Evolutionary conservation across 2,329 filamentous ascomycete genomes (phyloP).

Genomic region (Trichophyton schoenleinii): DNA sequence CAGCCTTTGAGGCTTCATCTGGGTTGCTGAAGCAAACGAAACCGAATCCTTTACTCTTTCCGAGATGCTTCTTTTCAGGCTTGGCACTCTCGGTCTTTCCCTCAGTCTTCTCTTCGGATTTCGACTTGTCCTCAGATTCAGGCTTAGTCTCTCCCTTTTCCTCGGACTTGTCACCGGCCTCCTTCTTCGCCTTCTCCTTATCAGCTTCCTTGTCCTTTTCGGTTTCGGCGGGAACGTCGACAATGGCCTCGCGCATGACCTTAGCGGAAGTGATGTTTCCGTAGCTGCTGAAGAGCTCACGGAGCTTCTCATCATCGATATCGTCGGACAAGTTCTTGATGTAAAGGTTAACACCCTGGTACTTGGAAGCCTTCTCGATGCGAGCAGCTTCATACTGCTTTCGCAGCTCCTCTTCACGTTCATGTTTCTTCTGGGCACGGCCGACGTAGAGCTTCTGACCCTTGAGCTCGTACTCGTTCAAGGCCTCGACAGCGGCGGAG

Average conservation of each 20-base stretch:
- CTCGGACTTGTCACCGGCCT: constrained; percentile 39
- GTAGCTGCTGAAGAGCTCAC: constrained; percentile 80
- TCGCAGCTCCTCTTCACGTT: constrained; percentile 97
- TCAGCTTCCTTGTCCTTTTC: constrained; percentile 41
- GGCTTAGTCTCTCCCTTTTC: not conserved
- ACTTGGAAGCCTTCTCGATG: constrained; percentile 97
- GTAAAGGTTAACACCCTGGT: constrained; percentile 98
- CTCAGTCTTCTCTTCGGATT: constrained; percentile 32
- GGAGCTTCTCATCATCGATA: constrained; percentile 93
- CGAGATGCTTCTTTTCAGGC: constrained; percentile 55
- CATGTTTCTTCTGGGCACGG: constrained; percentile 99
- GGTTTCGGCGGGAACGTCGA: constrained; percentile 30
- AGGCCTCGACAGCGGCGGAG: constrained; percentile 70
- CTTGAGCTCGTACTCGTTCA: constrained; percentile 85
- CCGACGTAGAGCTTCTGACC: constrained; percentile 95
- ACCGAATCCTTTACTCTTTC: constrained; percentile 99
- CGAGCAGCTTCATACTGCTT: constrained; percentile 97
- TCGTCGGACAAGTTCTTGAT: constrained; percentile 98
- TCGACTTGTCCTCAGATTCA: constrained; percentile 20
- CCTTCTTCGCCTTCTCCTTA: constrained; percentile 37
- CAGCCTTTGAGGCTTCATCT: constrained; percentile 96
- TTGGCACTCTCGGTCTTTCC: constrained; percentile 42
- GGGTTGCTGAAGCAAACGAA: constrained; percentile 99
- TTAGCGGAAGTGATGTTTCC: constrained; percentile 97
- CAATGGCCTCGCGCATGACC: constrained; percentile 76